Percentiles rank a stretch among this genome's conserved stretches.
Conservation (phyloP, 768 basidiomycete genomes). For the Pisolithus orientalis region DNA sequence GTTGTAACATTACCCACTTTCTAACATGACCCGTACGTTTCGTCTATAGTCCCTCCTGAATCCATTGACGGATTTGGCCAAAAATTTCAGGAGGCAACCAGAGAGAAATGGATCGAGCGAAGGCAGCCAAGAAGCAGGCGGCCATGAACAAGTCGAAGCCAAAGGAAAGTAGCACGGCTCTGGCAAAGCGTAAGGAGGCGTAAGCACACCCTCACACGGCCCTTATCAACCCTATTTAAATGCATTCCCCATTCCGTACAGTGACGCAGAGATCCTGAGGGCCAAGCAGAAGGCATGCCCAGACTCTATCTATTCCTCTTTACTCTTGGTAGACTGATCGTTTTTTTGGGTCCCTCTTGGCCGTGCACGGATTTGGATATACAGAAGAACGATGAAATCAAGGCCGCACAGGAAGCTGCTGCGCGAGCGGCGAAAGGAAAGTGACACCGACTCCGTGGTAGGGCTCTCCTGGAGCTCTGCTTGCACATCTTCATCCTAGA, state of each 20-base stretch:
- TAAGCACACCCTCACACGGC: slow-evolving; percentile 35
- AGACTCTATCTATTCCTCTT: slow-evolving; percentile 4
- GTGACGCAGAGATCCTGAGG: slow-evolving; percentile 70
- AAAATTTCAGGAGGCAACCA: slow-evolving; percentile 66
- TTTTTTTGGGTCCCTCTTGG: neutral
- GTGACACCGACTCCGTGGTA: slow-evolving; percentile 27
- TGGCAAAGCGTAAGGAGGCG: slow-evolving; percentile 72
- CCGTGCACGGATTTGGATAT: slow-evolving; percentile 6
- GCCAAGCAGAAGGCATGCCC: slow-evolving; percentile 70
- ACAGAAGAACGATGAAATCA: slow-evolving; percentile 54
- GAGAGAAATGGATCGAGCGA: slow-evolving; percentile 66
- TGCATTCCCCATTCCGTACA: slow-evolving; percentile 25
- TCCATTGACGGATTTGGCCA: slow-evolving; percentile 6
- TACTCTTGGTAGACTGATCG: neutral
- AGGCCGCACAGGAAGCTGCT: slow-evolving; percentile 26
- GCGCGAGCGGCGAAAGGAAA: slow-evolving; percentile 20
- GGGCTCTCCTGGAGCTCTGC: slow-evolving; percentile 10
- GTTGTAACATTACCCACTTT: slow-evolving; percentile 2
- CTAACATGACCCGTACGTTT: slow-evolving; percentile 50
- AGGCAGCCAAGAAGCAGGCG: slow-evolving; percentile 67
- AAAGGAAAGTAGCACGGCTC: slow-evolving; percentile 58
- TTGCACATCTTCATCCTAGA: slow-evolving; percentile 1
- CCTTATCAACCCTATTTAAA: slow-evolving; percentile 19
- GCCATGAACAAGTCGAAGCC: slow-evolving; percentile 47
- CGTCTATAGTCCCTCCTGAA: neutral